Conservation (phyloP, 805 yeast species). For the Aciculoconidium aculeatum region DNA sequence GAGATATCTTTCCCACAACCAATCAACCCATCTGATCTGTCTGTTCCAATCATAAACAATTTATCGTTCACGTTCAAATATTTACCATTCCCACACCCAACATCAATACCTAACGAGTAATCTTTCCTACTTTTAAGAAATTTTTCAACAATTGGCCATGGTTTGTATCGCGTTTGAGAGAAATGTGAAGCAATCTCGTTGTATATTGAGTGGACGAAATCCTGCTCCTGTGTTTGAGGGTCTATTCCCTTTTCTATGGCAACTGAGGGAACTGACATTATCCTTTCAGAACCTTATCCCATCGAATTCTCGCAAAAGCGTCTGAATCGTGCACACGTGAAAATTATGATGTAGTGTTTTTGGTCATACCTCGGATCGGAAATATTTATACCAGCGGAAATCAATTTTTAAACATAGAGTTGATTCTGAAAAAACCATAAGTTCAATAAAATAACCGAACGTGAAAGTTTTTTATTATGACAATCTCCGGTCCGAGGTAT, state of each 20-base stretch:
- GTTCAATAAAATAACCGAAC: no score
- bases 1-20: slow-evolving; percentile 51
- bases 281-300: no score
- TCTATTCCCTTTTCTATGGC: slow-evolving; percentile 25
- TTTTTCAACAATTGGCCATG: slow-evolving; percentile 92
- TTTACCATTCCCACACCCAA: slow-evolving; percentile 97
- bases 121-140: slow-evolving; percentile 46
- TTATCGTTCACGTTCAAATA: slow-evolving; percentile 69
- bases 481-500: no score
- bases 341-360: no score
- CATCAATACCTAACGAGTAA: slow-evolving; percentile 78
- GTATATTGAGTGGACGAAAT: slow-evolving; percentile 86
- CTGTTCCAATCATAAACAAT: slow-evolving; percentile 68
- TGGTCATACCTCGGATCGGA: no score
- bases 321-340: no score
- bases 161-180: slow-evolving; percentile 89
- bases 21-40: slow-evolving; percentile 64
- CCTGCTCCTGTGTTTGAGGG: slow-evolving; percentile 60
- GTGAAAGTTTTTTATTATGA: no score
- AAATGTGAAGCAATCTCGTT: slow-evolving; percentile 90
- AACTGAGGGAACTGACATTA: slow-evolving; percentile 31
- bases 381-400: no score
- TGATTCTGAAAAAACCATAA: no score
- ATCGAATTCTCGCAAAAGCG: no score
- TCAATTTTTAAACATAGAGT: no score